A percentile compares a stretch with the other conserved stretches of the same genome.
Conservation (phyloP, 768 basidiomycete species). For the Neoboletus magnificus region DNA sequence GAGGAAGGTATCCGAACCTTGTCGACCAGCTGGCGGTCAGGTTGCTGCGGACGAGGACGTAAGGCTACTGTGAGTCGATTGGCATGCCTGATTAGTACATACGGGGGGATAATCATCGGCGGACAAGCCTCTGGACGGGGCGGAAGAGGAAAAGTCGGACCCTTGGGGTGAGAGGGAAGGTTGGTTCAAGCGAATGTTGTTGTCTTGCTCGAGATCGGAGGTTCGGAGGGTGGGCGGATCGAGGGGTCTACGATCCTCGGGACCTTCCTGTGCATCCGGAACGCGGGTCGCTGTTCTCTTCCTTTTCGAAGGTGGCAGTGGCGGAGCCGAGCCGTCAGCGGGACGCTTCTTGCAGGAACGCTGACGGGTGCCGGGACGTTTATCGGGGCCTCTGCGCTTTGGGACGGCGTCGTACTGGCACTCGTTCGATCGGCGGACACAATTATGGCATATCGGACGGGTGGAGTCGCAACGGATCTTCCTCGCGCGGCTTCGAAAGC, state of each 20-base stretch:
- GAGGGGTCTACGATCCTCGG: conserved; percentile 27
- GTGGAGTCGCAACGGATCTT: conserved; percentile 88
- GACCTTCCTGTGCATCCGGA: conserved; percentile 32
- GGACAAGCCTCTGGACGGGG: conserved; percentile 25
- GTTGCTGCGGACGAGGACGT: conserved; percentile 21
- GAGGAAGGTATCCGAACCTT: conserved; percentile 28
- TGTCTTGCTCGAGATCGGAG: conserved; percentile 25
- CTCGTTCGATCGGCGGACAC: conserved; percentile 68
- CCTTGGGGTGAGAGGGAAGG: conserved; percentile 32
- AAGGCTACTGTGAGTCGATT: neutral
- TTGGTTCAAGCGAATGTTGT: conserved; percentile 25
- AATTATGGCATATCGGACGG: conserved; percentile 78
- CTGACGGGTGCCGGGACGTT: conserved; percentile 79
- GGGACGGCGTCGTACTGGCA: conserved; percentile 80
- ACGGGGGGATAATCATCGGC: conserved; percentile 27
- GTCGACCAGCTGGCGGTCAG: conserved; percentile 26
- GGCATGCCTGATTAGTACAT: conserved; percentile 7
- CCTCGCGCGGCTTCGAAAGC: conserved; percentile 63
- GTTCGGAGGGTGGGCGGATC: conserved; percentile 27
- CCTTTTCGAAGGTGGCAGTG: conserved; percentile 51
- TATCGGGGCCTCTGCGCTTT: conserved; percentile 83
- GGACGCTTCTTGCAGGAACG: conserved; percentile 82
- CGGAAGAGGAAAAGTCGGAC: conserved; percentile 30
- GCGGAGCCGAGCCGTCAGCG: conserved; percentile 49
- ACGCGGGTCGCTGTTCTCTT: conserved; percentile 39